Percentiles rank a stretch among this genome's conserved stretches.
These are phyloP conservation scores for Gossypium trilobum DNA, from an alignment of 441 rosid genomes.

Conservation along the genomic window DNA sequence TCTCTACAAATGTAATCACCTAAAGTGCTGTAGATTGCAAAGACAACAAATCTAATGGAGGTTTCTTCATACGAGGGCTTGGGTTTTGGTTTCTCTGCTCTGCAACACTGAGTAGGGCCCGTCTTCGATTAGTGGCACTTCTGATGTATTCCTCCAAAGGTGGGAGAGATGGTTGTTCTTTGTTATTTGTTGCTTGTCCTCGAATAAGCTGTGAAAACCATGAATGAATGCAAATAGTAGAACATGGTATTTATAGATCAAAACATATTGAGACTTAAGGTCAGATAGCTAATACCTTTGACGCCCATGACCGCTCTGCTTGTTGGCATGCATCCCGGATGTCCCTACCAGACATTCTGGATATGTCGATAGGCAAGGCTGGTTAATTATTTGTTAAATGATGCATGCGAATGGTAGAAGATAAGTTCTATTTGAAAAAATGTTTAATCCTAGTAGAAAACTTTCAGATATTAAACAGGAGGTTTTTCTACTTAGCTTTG, in stretches of 20 bases:
- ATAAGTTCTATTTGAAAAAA: neutral
- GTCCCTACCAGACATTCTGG: constrained; percentile 91
- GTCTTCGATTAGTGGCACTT: constrained; percentile 46
- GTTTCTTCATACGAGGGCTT: constrained; percentile 22
- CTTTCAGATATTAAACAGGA: neutral
- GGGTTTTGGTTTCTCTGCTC: constrained; percentile 26
- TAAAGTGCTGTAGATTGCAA: neutral
- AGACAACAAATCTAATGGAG: constrained; percentile 36
- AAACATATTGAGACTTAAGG: neutral
- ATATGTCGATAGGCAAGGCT: neutral
- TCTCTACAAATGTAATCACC: neutral
- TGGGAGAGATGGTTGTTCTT: constrained; percentile 45
- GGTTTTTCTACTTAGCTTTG: neutral
- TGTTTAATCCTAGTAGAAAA: neutral
- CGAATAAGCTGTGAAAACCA: constrained; percentile 51
- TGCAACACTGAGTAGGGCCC: constrained; percentile 34
- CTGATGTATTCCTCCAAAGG: constrained; percentile 58
- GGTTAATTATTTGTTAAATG: neutral
- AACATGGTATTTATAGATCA: neutral
- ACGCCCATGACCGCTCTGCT: constrained; percentile 95
- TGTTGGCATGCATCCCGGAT: constrained; percentile 80
- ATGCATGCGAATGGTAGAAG: neutral
- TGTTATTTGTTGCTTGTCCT: constrained; percentile 36
- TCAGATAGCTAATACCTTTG: constrained; percentile 41
- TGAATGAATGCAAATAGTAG: neutral